phyloP scores from a whole-genome alignment of 1,139 yeast genomes.

The Scheffersomyces segobiensis region DNA sequence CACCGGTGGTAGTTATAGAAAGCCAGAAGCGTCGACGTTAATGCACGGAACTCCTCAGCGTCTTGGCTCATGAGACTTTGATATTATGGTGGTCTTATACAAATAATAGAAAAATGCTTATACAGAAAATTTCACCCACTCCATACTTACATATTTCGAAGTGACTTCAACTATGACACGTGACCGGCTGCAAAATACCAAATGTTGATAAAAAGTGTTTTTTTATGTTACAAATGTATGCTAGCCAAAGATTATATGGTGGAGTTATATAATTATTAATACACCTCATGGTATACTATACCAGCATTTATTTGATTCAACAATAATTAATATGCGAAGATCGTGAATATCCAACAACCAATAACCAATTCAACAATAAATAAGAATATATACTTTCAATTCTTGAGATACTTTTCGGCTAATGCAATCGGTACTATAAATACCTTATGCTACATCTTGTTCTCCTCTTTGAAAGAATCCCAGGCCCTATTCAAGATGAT shows the following conservation, averaged over 20 bases:
- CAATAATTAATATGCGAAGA: too few species aligned
- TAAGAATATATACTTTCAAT: not conserved
- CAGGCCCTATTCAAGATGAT: constrained; percentile 84
- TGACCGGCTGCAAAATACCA: not conserved
- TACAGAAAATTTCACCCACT: constrained; percentile 6
- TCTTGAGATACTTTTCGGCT: not conserved
- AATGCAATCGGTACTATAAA: not conserved
- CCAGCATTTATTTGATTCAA: not conserved
- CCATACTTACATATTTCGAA: constrained; percentile 2
- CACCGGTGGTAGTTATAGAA: constrained; percentile 35
- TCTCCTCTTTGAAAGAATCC: constrained; percentile 75
- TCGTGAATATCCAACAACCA: too few species aligned
- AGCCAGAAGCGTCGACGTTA: constrained; percentile 41
- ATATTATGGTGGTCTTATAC: not conserved
- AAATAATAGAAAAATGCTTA: not conserved
- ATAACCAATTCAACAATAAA: not conserved
- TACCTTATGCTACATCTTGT: constrained; percentile 16
- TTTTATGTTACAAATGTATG: too few species aligned
- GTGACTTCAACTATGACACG: not conserved
- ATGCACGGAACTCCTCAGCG: constrained; percentile 37
- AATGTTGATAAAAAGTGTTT: too few species aligned
- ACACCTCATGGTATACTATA: not conserved
- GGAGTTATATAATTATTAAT: too few species aligned
- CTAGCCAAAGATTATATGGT: too few species aligned
- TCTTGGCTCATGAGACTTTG: constrained; percentile 17